phyloP scores from a whole-genome alignment of 164 flowering plant species.

The Umbilicus rupestris region DNA sequence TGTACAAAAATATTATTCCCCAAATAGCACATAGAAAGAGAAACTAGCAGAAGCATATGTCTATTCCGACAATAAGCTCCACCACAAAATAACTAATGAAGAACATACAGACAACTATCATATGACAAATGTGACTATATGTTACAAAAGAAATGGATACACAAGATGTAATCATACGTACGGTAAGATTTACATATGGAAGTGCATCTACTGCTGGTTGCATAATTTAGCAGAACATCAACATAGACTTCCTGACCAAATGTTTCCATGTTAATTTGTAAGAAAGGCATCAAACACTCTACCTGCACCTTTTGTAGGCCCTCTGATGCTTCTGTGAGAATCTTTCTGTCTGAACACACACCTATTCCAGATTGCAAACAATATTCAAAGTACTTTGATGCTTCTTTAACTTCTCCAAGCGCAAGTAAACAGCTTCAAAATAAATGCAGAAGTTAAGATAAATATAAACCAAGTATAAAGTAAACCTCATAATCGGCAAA shows the following conservation, averaged over 20 bases:
- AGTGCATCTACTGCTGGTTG: background rate
- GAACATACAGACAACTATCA: background rate
- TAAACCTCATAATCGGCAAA: background rate
- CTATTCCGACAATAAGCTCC: background rate
- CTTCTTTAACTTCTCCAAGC: conserved; percentile 40
- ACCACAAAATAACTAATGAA: background rate
- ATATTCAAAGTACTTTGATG: conserved; percentile 25
- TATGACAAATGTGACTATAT: background rate
- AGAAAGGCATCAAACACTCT: background rate
- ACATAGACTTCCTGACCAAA: background rate
- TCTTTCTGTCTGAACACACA: conserved; percentile 28
- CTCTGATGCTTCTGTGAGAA: conserved; percentile 39
- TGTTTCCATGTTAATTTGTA: background rate
- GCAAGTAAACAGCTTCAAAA: conserved; percentile 34
- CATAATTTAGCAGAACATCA: background rate
- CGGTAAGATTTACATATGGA: background rate
- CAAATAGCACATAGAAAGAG: too few relatives aligned
- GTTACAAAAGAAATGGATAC: background rate
- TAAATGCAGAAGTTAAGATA: background rate
- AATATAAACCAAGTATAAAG: background rate
- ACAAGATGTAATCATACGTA: background rate
- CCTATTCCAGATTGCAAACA: conserved; percentile 32
- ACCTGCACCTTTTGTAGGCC: conserved; percentile 40
- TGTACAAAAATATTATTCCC: too few relatives aligned
- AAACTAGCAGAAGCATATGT: background rate